Evolutionary conservation across 163 green algal genomes (phyloP).

Genomic region (Chlorella variabilis): DNA sequence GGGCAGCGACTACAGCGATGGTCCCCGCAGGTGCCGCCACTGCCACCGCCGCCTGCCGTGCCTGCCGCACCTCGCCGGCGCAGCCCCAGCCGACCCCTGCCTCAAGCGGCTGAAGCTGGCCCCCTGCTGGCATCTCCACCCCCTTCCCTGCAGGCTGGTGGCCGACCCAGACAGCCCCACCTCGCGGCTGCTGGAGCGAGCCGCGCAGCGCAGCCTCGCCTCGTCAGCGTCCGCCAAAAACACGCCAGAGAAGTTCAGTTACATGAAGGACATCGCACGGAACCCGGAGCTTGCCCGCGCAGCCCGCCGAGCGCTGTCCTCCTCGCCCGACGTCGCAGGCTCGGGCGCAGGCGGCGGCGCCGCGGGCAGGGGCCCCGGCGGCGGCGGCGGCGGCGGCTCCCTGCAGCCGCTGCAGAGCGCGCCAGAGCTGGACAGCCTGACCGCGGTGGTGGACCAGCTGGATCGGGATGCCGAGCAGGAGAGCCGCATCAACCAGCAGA

Average conservation of each 20-base stretch:
- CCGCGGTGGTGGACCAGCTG: constrained; percentile 41
- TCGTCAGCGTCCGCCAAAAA: not conserved
- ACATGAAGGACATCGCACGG: constrained; percentile 54
- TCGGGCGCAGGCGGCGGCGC: not conserved
- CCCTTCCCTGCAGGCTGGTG: constrained; percentile 28
- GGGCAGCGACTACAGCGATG: not conserved
- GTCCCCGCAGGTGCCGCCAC: not conserved
- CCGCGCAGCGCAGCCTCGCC: constrained; percentile 28
- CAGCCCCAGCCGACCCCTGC: too few species aligned
- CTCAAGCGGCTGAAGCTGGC: not conserved
- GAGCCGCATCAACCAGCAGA: constrained; percentile 67
- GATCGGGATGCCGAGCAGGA: constrained; percentile 62
- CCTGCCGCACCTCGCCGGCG: too few species aligned
- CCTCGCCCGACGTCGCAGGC: not conserved
- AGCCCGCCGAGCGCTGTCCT: constrained; percentile 31
- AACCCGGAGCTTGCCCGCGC: constrained; percentile 53
- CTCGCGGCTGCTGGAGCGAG: constrained; percentile 18
- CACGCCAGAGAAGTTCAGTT: constrained; percentile 51
- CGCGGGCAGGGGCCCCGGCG: constrained; percentile 13
- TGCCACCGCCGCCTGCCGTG: not conserved
- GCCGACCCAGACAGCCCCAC: constrained; percentile 39
- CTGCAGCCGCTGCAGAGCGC: constrained; percentile 9
- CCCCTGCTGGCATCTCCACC: too few species aligned
- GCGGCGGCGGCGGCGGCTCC: not conserved
- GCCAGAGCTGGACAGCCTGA: constrained; percentile 53